Conservation (phyloP, 177 flowering plant species). For the Vitis hybrid region DNA sequence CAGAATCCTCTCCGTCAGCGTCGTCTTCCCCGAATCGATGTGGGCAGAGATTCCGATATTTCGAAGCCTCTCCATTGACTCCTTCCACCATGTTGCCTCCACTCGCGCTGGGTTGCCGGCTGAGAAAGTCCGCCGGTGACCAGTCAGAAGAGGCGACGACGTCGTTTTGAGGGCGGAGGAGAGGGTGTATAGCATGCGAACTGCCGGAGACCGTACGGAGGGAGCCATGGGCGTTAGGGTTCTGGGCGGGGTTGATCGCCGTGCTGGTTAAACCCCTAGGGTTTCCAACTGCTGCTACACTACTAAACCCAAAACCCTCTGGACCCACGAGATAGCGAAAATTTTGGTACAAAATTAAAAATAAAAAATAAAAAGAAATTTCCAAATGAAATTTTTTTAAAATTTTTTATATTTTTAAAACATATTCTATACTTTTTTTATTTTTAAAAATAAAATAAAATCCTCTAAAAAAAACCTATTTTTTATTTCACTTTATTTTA, state of each 20-base stretch:
- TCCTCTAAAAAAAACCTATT: too few species aligned
- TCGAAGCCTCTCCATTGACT: slow-evolving; percentile 71
- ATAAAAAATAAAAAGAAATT: too few species aligned
- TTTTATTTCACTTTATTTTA: too few species aligned
- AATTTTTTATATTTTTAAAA: too few species aligned
- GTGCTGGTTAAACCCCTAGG: slow-evolving; percentile 13
- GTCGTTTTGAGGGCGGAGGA: slow-evolving; percentile 26
- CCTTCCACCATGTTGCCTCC: slow-evolving; percentile 76
- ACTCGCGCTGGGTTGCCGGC: slow-evolving; percentile 54
- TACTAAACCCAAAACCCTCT: slow-evolving; percentile 15
- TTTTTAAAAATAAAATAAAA: too few species aligned
- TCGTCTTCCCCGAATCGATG: slow-evolving; percentile 96
- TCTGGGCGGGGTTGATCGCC: background rate
- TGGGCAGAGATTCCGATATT: slow-evolving; percentile 98
- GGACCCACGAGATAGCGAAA: background rate
- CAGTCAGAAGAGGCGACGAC: slow-evolving; percentile 21
- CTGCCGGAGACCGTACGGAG: slow-evolving; percentile 34
- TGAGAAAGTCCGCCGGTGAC: slow-evolving; percentile 44
- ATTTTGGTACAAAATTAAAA: background rate
- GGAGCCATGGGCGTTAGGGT: slow-evolving; percentile 43
- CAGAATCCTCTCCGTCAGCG: slow-evolving; percentile 83
- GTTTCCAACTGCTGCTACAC: too few species aligned
- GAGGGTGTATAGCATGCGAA: slow-evolving; percentile 59
- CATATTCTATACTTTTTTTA: too few species aligned
- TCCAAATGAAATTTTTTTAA: too few species aligned